Evolutionary conservation across 1,139 yeast genomes (phyloP).

Genomic region (Meyerozyma athensensis): DNA sequence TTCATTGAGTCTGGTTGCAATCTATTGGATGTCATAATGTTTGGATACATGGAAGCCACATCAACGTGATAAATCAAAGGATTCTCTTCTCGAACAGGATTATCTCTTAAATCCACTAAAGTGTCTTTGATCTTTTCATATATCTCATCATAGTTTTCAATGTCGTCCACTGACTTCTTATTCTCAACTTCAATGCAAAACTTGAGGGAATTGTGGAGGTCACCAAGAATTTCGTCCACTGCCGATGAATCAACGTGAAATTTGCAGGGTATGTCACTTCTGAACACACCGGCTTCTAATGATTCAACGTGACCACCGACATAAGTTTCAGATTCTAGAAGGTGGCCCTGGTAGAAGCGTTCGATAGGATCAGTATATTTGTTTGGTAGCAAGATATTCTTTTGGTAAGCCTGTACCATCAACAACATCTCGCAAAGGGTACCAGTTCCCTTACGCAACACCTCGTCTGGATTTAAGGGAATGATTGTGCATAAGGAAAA

Average conservation of each 20-base stretch:
- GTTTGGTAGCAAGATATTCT: conserved; percentile 77
- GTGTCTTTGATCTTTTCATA: conserved; percentile 51
- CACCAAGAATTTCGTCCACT: conserved; percentile 70
- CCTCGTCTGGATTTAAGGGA: conserved; percentile 96
- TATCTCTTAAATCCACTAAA: conserved; percentile 52
- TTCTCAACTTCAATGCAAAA: conserved; percentile 87
- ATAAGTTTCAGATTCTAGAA: conserved; percentile 91
- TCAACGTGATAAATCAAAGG: conserved; percentile 97
- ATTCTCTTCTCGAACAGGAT: conserved; percentile 63
- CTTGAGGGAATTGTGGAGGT: conserved; percentile 69
- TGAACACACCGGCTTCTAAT: conserved; percentile 93
- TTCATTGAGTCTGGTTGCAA: conserved; percentile 98
- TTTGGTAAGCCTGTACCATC: conserved; percentile 92
- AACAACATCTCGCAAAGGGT: conserved; percentile 96
- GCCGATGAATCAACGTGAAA: conserved; percentile 80
- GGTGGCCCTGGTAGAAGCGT: conserved; percentile 89
- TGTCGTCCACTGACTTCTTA: conserved; percentile 64
- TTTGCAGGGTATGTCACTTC: conserved; percentile 76
- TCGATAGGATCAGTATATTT: conserved; percentile 91
- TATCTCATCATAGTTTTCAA: conserved; percentile 75
- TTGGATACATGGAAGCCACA: conserved; percentile 99
- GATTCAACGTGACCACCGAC: conserved; percentile 99
- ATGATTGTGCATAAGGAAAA: conserved; percentile 93
- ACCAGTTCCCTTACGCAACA: conserved; percentile 94
- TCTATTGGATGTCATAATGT: conserved; percentile 96